A percentile compares a stretch with the other conserved stretches of the same genome.
phyloP scores from a whole-genome alignment of 257 asterid species.

The Rehmannia glutinosa region DNA sequence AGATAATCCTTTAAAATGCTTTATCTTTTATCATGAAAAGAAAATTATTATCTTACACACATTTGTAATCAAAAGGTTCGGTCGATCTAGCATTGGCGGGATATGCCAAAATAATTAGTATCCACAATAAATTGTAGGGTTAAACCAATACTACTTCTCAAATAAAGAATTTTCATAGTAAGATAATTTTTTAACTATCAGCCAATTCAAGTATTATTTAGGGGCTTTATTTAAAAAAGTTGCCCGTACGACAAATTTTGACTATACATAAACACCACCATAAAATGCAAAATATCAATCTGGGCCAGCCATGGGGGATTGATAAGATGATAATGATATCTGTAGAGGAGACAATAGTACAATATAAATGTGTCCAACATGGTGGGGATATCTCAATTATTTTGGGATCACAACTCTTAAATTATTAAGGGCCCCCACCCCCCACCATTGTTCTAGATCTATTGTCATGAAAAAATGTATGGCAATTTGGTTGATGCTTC shows the following conservation, averaged over 20 bases:
- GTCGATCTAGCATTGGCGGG: no score
- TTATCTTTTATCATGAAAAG: no score
- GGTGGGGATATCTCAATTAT: slow-evolving; percentile 24
- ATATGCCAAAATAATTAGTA: no score
- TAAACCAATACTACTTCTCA: no score
- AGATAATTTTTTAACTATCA: not conserved
- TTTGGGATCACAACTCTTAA: slow-evolving; percentile 11
- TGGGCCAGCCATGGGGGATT: not conserved
- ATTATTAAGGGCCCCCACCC: not conserved
- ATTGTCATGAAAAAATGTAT: slow-evolving; percentile 9
- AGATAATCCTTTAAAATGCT: no score
- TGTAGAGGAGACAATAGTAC: slow-evolving; percentile 22
- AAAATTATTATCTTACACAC: no score
- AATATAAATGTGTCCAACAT: slow-evolving; percentile 21
- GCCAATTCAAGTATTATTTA: not conserved
- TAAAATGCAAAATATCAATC: slow-evolving; percentile 1
- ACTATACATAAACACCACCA: not conserved
- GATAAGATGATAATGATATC: slow-evolving; percentile 26
- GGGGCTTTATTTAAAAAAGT: not conserved
- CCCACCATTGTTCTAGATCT: slow-evolving; percentile 2
- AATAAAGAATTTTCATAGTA: no score
- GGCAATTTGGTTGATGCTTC: slow-evolving; percentile 20
- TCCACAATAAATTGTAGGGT: no score
- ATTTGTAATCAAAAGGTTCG: no score
- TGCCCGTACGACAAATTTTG: not conserved